Conservation (phyloP, 768 basidiomycete species). For the Candolleomyces efflorescens region DNA sequence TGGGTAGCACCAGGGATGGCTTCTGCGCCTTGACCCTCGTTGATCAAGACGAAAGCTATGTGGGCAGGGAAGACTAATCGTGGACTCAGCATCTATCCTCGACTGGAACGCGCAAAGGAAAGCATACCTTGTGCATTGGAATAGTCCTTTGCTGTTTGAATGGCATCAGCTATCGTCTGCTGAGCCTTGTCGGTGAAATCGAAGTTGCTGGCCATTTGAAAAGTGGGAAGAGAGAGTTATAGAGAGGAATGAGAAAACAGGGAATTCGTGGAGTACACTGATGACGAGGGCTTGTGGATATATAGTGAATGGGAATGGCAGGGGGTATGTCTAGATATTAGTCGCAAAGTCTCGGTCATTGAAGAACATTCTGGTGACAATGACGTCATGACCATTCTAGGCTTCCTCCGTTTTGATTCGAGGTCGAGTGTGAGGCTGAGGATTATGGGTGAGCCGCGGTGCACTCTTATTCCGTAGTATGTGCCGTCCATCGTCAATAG, state of each 20-base stretch:
- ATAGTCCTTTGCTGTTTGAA: conserved; percentile 83
- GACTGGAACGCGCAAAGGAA: background rate
- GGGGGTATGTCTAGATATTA: background rate
- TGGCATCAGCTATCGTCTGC: conserved; percentile 61
- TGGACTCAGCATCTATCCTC: conserved; percentile 2
- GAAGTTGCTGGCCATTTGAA: conserved; percentile 49
- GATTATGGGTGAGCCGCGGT: background rate
- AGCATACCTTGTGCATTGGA: conserved; percentile 71
- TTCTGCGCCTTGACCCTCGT: conserved; percentile 49
- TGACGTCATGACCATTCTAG: background rate
- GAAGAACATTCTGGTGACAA: background rate
- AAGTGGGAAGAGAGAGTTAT: conserved; percentile 4
- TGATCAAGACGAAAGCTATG: conserved; percentile 75
- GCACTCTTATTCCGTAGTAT: background rate
- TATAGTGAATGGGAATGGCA: background rate
- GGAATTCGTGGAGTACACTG: background rate
- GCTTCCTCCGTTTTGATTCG: background rate
- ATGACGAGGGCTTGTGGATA: background rate
- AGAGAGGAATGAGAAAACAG: background rate
- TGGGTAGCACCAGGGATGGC: conserved; percentile 27
- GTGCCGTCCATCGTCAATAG: background rate
- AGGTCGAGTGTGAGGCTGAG: background rate
- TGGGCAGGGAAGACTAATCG: conserved; percentile 74
- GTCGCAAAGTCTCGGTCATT: background rate
- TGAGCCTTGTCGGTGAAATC: conserved; percentile 87